phyloP scores from a whole-genome alignment of 225 moss, liverwort and hornwort genomes.

The Pleurozium schreberi region DNA sequence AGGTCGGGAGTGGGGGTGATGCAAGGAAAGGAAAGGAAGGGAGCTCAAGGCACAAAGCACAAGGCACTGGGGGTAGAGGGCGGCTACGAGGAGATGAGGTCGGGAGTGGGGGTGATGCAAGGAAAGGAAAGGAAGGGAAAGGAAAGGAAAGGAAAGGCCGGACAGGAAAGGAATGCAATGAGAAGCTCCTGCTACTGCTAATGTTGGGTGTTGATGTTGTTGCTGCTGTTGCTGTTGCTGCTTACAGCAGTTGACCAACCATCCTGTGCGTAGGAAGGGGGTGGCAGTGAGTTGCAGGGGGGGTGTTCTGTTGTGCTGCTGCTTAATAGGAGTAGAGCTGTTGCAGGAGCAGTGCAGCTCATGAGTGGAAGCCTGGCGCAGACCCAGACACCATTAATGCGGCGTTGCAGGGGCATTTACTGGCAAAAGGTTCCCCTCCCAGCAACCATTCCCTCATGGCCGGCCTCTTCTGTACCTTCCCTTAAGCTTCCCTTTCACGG shows the following conservation, averaged over 20 bases:
- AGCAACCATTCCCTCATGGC: constrained; percentile 8
- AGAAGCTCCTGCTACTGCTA: not conserved
- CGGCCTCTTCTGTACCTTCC: not conserved
- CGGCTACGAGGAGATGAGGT: not conserved
- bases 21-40: no score
- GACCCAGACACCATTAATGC: constrained; percentile 35
- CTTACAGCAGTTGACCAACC: constrained; percentile 39
- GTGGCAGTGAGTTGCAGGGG: not conserved
- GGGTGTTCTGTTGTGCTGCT: not conserved
- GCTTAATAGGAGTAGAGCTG: not conserved
- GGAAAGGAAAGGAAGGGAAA: not conserved
- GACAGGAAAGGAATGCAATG: not conserved
- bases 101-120: not conserved
- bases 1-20: no score
- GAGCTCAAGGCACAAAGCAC: constrained; percentile 36
- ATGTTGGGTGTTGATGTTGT: not conserved
- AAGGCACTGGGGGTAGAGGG: not conserved
- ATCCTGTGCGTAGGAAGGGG: not conserved
- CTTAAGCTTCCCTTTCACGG: not conserved
- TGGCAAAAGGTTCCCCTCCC: constrained; percentile 50
- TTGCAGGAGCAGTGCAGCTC: constrained; percentile 24
- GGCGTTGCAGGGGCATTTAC: constrained; percentile 29
- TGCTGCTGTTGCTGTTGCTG: not conserved
- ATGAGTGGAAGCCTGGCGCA: constrained; percentile 29
- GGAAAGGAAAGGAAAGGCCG: not conserved